Evolutionary conservation across 495 filamentous ascomycete genomes (phyloP), one percentile per base, ranked within the genome.

Genomic region (Trichocladium uniseriatum): DNA sequence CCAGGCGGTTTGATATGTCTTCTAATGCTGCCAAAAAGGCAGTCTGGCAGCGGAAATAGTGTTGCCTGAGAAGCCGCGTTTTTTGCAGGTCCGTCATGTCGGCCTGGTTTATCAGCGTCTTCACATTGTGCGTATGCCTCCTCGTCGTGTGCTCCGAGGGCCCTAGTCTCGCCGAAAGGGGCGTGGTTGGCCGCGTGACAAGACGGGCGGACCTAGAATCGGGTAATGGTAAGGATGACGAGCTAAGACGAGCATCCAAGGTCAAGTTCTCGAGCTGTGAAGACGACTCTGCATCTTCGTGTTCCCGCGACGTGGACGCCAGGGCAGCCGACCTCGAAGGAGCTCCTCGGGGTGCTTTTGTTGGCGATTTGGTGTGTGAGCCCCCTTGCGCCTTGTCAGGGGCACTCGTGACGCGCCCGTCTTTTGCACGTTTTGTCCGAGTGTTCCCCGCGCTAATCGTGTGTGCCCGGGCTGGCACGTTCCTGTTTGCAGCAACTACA

Each of bases 21-120:
- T 87, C 83, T 9, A 88, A 71, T 14, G 84, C 84, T 8, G 77
- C 75, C 32, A 88, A 56, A 59, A 88, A 84, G 44, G 82, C 80
- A 1, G 81, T 87, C 61, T 88, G 75, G 46, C 77, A 81, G 6
- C 82, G 74, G 57, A 86, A 87, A 52, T 88, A 88, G 59, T 88
- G 85, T 48, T 84, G 77, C 48, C 80, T 69, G 42, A 88, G 62
- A 31, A 86, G 64, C 45, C 77, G 77, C 32, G 74, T 70, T 58
- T 81, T 84, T 60, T 84, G 79, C 4, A 59, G 58, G 13, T 53
- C 52, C 15, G 72, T 73, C 64, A 87, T 64, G 11, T 78, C 67
- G 7, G 73, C 74, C 14, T 80, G 74, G 24, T 69, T 75, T 16
- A 78, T 41, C 16, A 67, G 48, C 0, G 68, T 62, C 41, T 74